Conservation (phyloP, 768 basidiomycete species). For the Mycena vitilis region DNA sequence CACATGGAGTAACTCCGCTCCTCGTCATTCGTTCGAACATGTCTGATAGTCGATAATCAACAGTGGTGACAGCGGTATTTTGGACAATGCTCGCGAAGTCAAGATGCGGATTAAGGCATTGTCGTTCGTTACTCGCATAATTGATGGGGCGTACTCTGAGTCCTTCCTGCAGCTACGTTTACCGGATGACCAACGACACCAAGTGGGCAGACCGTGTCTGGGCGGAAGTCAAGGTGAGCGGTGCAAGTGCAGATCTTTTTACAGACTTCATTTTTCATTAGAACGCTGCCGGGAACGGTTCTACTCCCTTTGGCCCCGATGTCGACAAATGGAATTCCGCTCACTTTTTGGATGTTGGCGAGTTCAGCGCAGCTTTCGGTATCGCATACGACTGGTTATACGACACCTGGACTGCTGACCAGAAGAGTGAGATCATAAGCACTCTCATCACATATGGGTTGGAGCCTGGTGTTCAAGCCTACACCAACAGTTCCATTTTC, state of each 20-base stretch:
- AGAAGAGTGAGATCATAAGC: conserved; percentile 74
- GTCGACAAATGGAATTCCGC: conserved; percentile 83
- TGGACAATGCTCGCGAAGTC: conserved; percentile 91
- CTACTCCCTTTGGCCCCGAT: conserved; percentile 73
- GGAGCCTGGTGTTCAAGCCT: conserved; percentile 67
- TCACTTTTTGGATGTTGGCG: conserved; percentile 94
- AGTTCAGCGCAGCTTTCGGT: conserved; percentile 88
- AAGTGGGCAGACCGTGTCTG: conserved; percentile 89
- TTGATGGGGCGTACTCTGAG: conserved; percentile 47
- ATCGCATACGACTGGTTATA: conserved; percentile 98
- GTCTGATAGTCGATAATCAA: neutral
- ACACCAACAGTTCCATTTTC: conserved; percentile 51
- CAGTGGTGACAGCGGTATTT: conserved; percentile 83
- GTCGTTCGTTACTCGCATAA: conserved; percentile 89
- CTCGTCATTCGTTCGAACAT: neutral
- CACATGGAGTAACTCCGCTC: conserved; percentile 59
- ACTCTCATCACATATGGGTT: conserved; percentile 87
- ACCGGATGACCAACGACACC: conserved; percentile 70
- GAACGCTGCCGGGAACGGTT: conserved; percentile 82
- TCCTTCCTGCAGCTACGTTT: conserved; percentile 65
- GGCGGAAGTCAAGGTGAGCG: conserved; percentile 81
- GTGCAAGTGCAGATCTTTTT: neutral
- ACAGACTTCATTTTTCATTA: neutral
- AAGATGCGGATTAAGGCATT: conserved; percentile 95
- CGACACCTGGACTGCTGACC: conserved; percentile 80